Base-by-base conservation (phyloP, 2,329 filamentous ascomycete genomes). In the Mycosphaerella arachidis region DNA sequence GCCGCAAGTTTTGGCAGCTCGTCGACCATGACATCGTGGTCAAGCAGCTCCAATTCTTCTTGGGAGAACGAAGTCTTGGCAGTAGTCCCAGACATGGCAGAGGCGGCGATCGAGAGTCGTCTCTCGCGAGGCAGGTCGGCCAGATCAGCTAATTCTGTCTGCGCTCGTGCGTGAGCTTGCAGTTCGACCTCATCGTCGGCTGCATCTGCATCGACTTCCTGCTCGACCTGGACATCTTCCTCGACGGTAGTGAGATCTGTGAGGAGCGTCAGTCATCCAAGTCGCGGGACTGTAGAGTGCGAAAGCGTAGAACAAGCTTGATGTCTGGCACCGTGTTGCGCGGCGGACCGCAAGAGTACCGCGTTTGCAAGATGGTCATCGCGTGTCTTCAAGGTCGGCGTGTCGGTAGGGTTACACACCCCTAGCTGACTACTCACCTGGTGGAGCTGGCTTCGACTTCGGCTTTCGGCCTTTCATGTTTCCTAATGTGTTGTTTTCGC, bases 21-120 rank as follows among this genome's bases (percentile, higher is more conserved):
- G 52, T 75, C 75, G 5, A 78, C 54, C 50, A 81, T 78, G 40
- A 72, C 65, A 33, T 76, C 75, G 4, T 72, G 56, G 48, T 80
- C 76, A 9, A 81, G 68, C 10, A 74, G 70, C 27, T 74, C 71
- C 30, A 77, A 71, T 56, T 80, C 77, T 37, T 76, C 74, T 59
- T 74, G 73, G 6, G 78, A 79, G 57, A 78, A 77, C 2, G 78
- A 77, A 0, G 78, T 78, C 48, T 77, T 77, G 4, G 76, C 76
- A 2, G 79, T 80, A 2, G 76, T 80, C 13, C 77, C 77, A 4
- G 79, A 80, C 66, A 79, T 75, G 45, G 71, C 74, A 6, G 78
- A 80, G 16, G 66, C 65, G 29, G 55, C 51, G n/a, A 37, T n/a
- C 30, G 58, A 55, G 52, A 53, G 24, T 43, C 33, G 18, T 3